A percentile compares a stretch with the other conserved stretches of the same genome.
Conservation (phyloP, 805 yeast genomes). For the Jamesozyma spencerorum region DNA sequence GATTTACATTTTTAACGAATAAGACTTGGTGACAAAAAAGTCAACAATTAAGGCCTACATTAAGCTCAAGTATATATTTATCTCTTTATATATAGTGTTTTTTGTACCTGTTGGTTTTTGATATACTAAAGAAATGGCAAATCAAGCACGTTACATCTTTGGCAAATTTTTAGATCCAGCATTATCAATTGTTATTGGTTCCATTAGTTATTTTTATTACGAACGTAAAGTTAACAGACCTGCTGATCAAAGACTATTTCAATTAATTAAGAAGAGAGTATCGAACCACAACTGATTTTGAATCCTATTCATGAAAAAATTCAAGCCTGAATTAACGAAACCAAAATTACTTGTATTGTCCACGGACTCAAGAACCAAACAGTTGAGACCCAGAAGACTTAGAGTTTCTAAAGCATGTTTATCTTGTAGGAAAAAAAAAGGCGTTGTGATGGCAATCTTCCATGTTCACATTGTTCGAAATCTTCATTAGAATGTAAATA, state of each 20-base stretch:
- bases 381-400: conserved; percentile 36
- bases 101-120: too few relatives aligned
- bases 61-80: too few relatives aligned
- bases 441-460: conserved; percentile 71
- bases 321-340: not conserved
- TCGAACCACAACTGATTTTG: not conserved
- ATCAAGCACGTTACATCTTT: conserved; percentile 35
- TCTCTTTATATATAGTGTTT: too few relatives aligned
- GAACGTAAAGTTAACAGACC: conserved; percentile 45
- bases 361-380: conserved; percentile 17
- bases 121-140: too few relatives aligned
- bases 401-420: conserved; percentile 71
- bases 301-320: not conserved
- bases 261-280: conserved; percentile 36
- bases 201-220: conserved; percentile 51
- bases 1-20: not conserved
- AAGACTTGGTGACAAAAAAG: too few relatives aligned
- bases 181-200: conserved; percentile 54
- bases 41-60: too few relatives aligned
- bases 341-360: conserved; percentile 22
- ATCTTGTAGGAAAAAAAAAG: conserved; percentile 68
- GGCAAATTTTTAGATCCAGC: conserved; percentile 50
- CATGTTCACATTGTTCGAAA: conserved; percentile 52
- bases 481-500: conserved; percentile 4
- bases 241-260: conserved; percentile 52